A percentile compares a stretch with the other conserved stretches of the same genome.
phyloP scores from a whole-genome alignment of 1,284 basidiomycete genomes.

The Neonothopanus nambi region DNA sequence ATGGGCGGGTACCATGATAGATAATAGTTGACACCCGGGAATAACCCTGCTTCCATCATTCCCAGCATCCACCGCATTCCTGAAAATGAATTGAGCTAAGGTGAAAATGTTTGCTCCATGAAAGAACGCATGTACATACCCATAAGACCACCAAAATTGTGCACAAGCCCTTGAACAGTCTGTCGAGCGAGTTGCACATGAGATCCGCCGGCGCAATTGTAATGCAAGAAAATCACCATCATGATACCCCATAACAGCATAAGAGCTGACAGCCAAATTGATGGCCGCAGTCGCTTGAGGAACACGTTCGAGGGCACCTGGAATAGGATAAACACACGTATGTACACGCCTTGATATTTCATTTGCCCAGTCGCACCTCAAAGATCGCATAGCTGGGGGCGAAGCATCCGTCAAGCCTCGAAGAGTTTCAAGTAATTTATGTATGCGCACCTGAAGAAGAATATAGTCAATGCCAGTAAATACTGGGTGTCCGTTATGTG shows the following conservation, averaged over 20 bases:
- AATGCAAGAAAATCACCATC: slow-evolving; percentile 47
- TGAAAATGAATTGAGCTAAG: slow-evolving; percentile 25
- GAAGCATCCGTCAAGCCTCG: neutral
- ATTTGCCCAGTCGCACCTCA: slow-evolving; percentile 51
- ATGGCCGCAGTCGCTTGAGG: slow-evolving; percentile 58
- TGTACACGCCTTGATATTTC: neutral
- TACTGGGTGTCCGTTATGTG: slow-evolving; percentile 65
- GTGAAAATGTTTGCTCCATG: too few relatives aligned
- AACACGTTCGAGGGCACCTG: slow-evolving; percentile 70
- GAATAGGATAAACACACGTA: neutral
- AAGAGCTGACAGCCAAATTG: slow-evolving; percentile 59
- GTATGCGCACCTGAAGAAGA: slow-evolving; percentile 50
- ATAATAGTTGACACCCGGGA: slow-evolving; percentile 69
- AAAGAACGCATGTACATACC: slow-evolving; percentile 33
- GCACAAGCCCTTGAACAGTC: slow-evolving; percentile 69
- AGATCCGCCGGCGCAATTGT: neutral
- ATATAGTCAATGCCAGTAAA: slow-evolving; percentile 60
- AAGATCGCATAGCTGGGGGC: slow-evolving; percentile 63
- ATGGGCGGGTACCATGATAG: slow-evolving; percentile 54
- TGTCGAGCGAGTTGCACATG: slow-evolving; percentile 26
- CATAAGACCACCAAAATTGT: slow-evolving; percentile 63
- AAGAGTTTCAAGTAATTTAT: slow-evolving; percentile 35
- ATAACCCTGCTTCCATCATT: slow-evolving; percentile 72
- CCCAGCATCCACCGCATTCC: slow-evolving; percentile 69
- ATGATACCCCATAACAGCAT: slow-evolving; percentile 73